These are phyloP conservation scores for Dictyostelium brefeldianum DNA, from an alignment of 78 protist genomes.

Conservation along the genomic window DNA sequence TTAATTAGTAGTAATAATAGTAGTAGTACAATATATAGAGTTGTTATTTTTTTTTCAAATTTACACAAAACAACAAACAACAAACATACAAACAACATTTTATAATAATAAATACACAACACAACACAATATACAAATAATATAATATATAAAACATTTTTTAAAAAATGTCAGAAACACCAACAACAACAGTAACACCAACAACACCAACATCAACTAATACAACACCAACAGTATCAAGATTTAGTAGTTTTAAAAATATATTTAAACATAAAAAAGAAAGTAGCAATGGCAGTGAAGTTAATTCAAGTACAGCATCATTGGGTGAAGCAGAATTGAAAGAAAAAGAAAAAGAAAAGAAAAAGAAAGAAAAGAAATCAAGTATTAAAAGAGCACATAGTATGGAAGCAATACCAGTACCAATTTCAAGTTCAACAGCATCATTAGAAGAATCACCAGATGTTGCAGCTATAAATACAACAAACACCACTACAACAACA, in stretches of 20 bases:
- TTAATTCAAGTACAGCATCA: too few relatives aligned
- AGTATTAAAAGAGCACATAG: background rate
- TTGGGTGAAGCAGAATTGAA: background rate
- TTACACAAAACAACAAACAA: background rate
- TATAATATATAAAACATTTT: background rate
- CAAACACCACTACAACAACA: background rate
- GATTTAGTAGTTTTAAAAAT: constrained; percentile 10
- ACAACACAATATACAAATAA: background rate
- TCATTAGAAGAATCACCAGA: background rate
- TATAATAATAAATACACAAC: too few relatives aligned
- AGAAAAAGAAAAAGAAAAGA: background rate
- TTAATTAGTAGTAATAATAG: too few relatives aligned
- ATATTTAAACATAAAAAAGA: constrained; percentile 25
- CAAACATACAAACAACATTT: too few relatives aligned
- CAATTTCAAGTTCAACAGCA: too few relatives aligned
- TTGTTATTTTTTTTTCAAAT: too few relatives aligned
- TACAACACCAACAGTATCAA: background rate
- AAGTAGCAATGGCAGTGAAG: background rate
- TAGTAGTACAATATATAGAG: too few relatives aligned
- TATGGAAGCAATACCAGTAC: background rate
- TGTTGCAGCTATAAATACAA: background rate
- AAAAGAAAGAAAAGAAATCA: background rate
- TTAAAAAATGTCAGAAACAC: constrained; percentile 3
- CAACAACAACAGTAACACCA: background rate
- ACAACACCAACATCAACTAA: background rate